Evolutionary conservation across 2,329 filamentous ascomycete genomes (phyloP), one percentile per base, ranked within the genome.

Genomic region (Chaetomiaceae sp.): DNA sequence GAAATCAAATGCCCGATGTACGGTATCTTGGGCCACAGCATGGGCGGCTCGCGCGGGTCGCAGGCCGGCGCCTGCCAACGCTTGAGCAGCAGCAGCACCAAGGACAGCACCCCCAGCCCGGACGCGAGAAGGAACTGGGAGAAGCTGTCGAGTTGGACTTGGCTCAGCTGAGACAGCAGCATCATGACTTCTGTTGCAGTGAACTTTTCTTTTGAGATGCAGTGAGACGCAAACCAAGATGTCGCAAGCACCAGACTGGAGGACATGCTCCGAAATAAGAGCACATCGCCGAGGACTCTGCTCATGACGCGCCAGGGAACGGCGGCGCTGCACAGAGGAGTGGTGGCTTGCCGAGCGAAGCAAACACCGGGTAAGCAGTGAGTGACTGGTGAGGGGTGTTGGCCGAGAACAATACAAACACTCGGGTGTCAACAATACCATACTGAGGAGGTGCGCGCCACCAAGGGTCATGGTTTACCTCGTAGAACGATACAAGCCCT

Each of bases 21-120:
- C 6, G 59, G 57, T 15, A 59, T 37, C 39, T 19, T 43, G 22
- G 54, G 33, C 6, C 53, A 40, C 20, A 57, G 14, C 12, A 57
- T 23, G 15, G 52, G 56, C 14, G 59, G 59, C 27, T 60, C 57
- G 33, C 47, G 43, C 8, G 54, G 44, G 33, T 60, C 59, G 20
- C 45, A 31, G 11, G 46, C 14, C 4, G 56, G 54, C 19, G 29
- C 48, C n/a, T n/a, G n/a, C n/a, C n/a, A n/a, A n/a, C 27, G 17
- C 34, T 22, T 39, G 25, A 54, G 11, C n/a, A 54, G 5, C 14
- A 46, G 6, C 14, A 50, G 33, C 17, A 39, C 22, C 4, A 52
- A 25, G 4, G 33, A 6, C 15, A 47, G 15, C 33, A n/a, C 20
- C 33, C 22, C 43, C 19, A 46, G 15, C 5, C 19, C 8, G 29